Evolutionary conservation across 257 asterid species (phyloP), one percentile per base, ranked within the genome.

Genomic region (Solanum chmielewskii): DNA sequence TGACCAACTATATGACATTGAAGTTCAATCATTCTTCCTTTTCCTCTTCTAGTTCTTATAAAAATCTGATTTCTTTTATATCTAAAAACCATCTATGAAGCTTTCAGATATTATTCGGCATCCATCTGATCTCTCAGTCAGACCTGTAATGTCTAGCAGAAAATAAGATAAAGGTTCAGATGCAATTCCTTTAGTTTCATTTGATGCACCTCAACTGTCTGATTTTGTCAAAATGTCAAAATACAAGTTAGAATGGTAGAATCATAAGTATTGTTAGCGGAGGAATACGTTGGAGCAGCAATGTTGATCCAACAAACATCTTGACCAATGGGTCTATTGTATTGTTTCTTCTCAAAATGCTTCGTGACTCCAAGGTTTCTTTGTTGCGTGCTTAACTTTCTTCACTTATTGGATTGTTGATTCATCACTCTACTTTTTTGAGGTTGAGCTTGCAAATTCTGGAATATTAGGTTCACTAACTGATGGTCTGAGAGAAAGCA

Each of bases 61-160:
- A 44, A 44, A 11, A 44, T 1, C 0, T 3, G 5, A 44, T 44
- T 44, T 44, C 77, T 90, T 92, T 86, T 97, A 91, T 88, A 87
- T 83, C 44, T 87, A 87, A 64, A 94, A 91, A 91, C 93, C 97
- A 84, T 91, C 97, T 89, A 89, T 90, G 31, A 92, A 92, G 68
- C 92, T 93, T 89, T 92, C 94, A 18, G 93, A 92, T 89, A 94
- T 96, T 90, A 89, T 93, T 71, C 95, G 99, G 99, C 98, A 97
- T 90, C 92, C 96, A 78, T 95, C 98, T 62, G 98, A 97, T 92
- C 98, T 96, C 90, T 95, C 99, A 60, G 99, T 96, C 88, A 96
- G 98, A 90, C 98, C 99, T 69, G 99, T 97, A 87, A 97, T 94
- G 99, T 98, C 99, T 87, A 91, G 97, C 92, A 96, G 93, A 91